These are phyloP conservation scores for Rhizopogon roseolus DNA, from an alignment of 768 basidiomycete species.

Conservation along the genomic window DNA sequence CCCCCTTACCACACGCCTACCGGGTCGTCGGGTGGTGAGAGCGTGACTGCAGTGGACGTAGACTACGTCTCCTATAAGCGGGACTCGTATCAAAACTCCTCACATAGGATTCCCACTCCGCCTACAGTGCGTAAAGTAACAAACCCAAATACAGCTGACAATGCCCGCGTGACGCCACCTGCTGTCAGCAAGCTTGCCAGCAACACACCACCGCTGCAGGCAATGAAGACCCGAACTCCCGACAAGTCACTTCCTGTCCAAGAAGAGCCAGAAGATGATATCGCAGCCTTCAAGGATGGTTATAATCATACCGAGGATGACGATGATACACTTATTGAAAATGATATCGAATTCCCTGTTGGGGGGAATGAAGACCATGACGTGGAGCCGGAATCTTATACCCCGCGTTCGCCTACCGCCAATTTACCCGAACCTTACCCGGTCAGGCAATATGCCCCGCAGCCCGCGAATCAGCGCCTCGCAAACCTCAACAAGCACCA, in stretches of 20 bases:
- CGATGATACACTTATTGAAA: slow-evolving; percentile 41
- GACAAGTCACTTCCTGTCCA: slow-evolving; percentile 75
- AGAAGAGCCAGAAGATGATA: slow-evolving; percentile 71
- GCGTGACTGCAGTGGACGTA: slow-evolving; percentile 28
- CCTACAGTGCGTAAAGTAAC: slow-evolving; percentile 22
- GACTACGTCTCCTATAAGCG: slow-evolving; percentile 42
- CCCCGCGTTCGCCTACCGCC: slow-evolving; percentile 63
- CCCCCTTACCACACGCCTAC: slow-evolving; percentile 47
- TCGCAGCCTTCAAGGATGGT: slow-evolving; percentile 30
- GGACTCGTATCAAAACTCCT: slow-evolving; percentile 35
- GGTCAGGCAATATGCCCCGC: slow-evolving; percentile 24
- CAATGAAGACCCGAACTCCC: slow-evolving; percentile 51
- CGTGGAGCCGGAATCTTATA: slow-evolving; percentile 53
- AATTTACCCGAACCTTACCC: slow-evolving; percentile 48
- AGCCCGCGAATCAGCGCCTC: slow-evolving; percentile 24
- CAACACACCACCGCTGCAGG: slow-evolving; percentile 54
- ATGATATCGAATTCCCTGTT: slow-evolving; percentile 27
- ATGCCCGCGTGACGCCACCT: slow-evolving; percentile 29
- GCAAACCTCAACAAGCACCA: slow-evolving; percentile 42
- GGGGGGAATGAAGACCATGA: slow-evolving; percentile 34
- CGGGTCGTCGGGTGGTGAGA: slow-evolving; percentile 43
- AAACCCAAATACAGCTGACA: slow-evolving; percentile 14
- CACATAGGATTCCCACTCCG: slow-evolving; percentile 22
- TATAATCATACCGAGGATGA: slow-evolving; percentile 42
- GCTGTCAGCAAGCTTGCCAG: slow-evolving; percentile 34